phyloP scores from a whole-genome alignment of 768 basidiomycete species.

The Hypsizygus marmoreus region DNA sequence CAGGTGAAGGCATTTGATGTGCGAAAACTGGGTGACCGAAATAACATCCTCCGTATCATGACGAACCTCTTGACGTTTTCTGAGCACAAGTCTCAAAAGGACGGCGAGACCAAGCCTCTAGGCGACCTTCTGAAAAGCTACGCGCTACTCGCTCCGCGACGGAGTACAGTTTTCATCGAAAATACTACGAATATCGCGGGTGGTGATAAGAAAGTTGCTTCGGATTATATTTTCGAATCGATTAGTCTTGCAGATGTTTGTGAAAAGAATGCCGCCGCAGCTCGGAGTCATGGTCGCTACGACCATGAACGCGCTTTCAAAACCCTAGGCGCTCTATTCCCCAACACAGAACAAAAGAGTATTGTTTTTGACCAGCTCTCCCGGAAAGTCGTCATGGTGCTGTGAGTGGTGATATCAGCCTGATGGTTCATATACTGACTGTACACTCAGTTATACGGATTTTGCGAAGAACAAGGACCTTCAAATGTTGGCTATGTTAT shows the following conservation, averaged over 20 bases:
- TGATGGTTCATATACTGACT: constrained; percentile 3
- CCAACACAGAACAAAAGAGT: constrained; percentile 17
- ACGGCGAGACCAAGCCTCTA: constrained; percentile 36
- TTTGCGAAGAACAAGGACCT: constrained; percentile 59
- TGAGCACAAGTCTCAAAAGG: constrained; percentile 42
- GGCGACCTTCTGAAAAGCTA: constrained; percentile 44
- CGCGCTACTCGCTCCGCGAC: constrained; percentile 40
- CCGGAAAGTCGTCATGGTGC: constrained; percentile 40
- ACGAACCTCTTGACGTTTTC: constrained; percentile 71
- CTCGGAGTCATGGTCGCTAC: constrained; percentile 58
- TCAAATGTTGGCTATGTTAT: constrained; percentile 81
- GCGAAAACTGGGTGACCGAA: constrained; percentile 49
- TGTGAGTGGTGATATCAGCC: constrained; percentile 41
- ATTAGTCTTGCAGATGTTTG: constrained; percentile 48
- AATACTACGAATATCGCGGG: constrained; percentile 51
- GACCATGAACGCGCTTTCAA: constrained; percentile 74
- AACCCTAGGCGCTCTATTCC: constrained; percentile 53
- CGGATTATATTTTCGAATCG: constrained; percentile 58
- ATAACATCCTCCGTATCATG: constrained; percentile 74
- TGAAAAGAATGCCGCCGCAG: constrained; percentile 58
- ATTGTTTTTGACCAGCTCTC: constrained; percentile 33
- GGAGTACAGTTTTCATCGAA: constrained; percentile 63
- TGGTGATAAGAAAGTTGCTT: constrained; percentile 58
- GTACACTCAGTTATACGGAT: constrained; percentile 37
- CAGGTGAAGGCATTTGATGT: constrained; percentile 37